Evolutionary conservation across 176 grass and related monocot genomes (phyloP), one percentile per base, ranked within the genome.

Genomic region (Avena atlantica): DNA sequence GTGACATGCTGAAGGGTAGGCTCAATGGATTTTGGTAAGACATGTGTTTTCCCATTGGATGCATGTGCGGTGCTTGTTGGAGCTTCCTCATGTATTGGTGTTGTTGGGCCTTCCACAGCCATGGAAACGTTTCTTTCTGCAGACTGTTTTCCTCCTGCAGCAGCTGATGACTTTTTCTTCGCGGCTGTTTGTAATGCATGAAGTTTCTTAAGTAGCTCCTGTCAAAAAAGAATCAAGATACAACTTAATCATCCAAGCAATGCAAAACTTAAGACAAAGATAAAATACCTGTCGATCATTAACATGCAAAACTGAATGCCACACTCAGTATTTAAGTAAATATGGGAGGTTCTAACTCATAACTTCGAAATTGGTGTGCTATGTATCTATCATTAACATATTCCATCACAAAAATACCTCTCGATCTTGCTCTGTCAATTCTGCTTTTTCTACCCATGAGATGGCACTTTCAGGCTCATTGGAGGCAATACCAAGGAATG

Each of bases 401-500:
- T 5, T 25, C 7, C 36, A 80, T 42, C 7, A 51, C 14, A 82
- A 81, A n/a, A 1, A 20, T 86, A 95, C 93, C 88, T 91, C 57
- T 9, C 78, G 86, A 10, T 76, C 49, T 82, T 80, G 55, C 12
- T 93, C 89, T 37, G 53, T 82, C 44, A 95, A 57, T 11, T 89
- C 77, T 63, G 89, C 78, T 1, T 87, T 89, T 81, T 93, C 60
- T 40, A 69, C 79, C 91, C 93, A 95, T 57, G 89, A 85, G 9
- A 95, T 83, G 75, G 93, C 93, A 80, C 29, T 59, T 66, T 85
- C 78, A 72, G n/a, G 71, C 47, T 93, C 52, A 83, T 52, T 27
- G 20, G 89, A 91, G 73, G 85, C 86, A 81, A 83, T 87, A 58
- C 91, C 62, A 66, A 95, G 91, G 29, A 91, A 74, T 84, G 89